Base-by-base conservation (phyloP, 768 basidiomycete species). In the Rubroboletus pulcherrimus region DNA sequence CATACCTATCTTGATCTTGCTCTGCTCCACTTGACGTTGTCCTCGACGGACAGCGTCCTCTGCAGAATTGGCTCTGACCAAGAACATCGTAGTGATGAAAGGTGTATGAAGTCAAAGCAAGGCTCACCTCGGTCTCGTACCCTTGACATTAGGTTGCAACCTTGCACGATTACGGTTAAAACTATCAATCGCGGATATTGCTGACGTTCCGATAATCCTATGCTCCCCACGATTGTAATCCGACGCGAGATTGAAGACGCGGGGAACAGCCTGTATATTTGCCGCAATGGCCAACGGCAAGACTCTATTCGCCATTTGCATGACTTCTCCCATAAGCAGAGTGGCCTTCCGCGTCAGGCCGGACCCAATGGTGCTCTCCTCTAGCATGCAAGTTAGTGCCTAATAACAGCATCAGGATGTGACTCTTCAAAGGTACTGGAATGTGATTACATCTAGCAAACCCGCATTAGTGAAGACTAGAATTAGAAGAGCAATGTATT, bases 1-100 rank as follows among this genome's bases (percentile, higher is more conserved):
- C 81, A 97, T 85, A 56, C 87, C 89, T 66, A 89, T 81, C 68
- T 93, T 92, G 51, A 97, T 78, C 71, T 91, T 94, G 26, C 83
- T 86, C 63, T 93, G 90, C 63, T 97, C 93, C 2, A 95, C 87
- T 62, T 93, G 92, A 57, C 91, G 79, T 71, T 97, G 95, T 12
- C 91, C 91, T 44, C 93, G 81, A 31, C 90, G 83, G 33, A 95
- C 81, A 2, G 90, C 81, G 64, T 98, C 96, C 65, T 95, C 92
- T 1, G 89, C 78, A 31, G 85, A 91, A 63, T 88, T 91, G 6
- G 88, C 89, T 67, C 88, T 87, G 56, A 9, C 30, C 30, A 56
- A 46, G 26, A 26, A 33, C 3, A 45, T 42, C 15, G 40, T 51
- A 31, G 31, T 26, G 5, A 29, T 14, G 35, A 35, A 53, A 33